phyloP scores from a whole-genome alignment of 192 early-diverging fungal species.

The Linnemannia schmuckeri region DNA sequence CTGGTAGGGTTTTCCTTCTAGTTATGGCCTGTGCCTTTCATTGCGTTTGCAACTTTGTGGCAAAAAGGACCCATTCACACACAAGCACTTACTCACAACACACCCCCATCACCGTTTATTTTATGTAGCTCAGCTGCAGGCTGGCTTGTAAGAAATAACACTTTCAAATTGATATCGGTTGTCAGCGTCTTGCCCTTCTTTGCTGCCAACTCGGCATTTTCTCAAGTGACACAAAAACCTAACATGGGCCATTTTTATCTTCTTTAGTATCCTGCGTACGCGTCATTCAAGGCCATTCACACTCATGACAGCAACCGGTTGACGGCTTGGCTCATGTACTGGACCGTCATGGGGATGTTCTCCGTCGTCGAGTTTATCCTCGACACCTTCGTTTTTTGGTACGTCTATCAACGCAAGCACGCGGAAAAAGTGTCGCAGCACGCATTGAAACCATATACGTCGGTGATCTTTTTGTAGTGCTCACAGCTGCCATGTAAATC shows the following conservation, averaged over 20 bases:
- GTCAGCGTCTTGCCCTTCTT: background rate
- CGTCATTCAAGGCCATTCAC: slow-evolving; percentile 51
- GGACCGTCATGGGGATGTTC: slow-evolving; percentile 54
- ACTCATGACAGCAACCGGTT: slow-evolving; percentile 29
- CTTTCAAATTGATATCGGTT: background rate
- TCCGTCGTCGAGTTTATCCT: slow-evolving; percentile 39
- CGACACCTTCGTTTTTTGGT: slow-evolving; percentile 54
- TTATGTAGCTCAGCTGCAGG: slow-evolving; percentile 38
- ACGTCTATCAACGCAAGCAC: background rate
- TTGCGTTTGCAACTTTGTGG: background rate
- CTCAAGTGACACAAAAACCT: background rate
- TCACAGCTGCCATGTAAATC: too few relatives aligned
- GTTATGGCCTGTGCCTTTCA: background rate
- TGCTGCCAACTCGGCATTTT: background rate
- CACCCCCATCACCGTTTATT: background rate
- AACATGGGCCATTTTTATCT: background rate
- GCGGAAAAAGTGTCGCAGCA: background rate
- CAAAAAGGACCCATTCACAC: background rate
- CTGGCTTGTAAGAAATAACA: slow-evolving; percentile 20
- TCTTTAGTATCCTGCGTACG: slow-evolving; percentile 50
- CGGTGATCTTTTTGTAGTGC: too few relatives aligned
- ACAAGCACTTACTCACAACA: too few relatives aligned
- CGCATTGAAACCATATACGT: background rate
- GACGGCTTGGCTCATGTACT: slow-evolving; percentile 57
- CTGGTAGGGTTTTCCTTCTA: slow-evolving; percentile 9